These are phyloP conservation scores for Quillaja saponaria DNA, from an alignment of 306 rosid genomes.

Conservation along the genomic window DNA sequence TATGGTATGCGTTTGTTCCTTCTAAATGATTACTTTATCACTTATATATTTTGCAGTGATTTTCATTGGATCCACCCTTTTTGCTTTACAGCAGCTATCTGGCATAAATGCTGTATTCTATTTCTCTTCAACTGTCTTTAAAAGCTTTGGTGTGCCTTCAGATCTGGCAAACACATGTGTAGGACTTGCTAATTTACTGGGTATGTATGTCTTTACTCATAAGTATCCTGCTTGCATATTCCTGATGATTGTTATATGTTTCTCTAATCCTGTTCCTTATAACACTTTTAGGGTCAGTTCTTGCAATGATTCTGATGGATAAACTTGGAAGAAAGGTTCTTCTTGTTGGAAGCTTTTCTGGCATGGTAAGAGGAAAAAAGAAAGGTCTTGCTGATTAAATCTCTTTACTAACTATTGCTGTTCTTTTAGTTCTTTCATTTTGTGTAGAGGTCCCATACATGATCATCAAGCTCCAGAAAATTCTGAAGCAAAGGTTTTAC, in stretches of 20 bases:
- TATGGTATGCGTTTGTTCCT: slow-evolving; percentile 15
- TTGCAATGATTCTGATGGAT: slow-evolving; percentile 84
- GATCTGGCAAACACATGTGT: slow-evolving; percentile 62
- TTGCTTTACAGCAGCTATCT: slow-evolving; percentile 88
- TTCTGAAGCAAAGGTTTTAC: background rate
- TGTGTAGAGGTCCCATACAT: background rate
- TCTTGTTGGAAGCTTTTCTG: slow-evolving; percentile 77
- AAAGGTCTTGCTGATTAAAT: slow-evolving; percentile 24
- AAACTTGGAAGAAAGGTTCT: slow-evolving; percentile 82
- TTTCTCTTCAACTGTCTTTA: slow-evolving; percentile 80
- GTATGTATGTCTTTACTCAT: slow-evolving; percentile 40
- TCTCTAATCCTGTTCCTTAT: slow-evolving; percentile 25
- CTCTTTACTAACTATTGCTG: slow-evolving; percentile 1
- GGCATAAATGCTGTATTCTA: slow-evolving; percentile 90
- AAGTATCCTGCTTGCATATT: slow-evolving; percentile 5
- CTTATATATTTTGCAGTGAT: slow-evolving; percentile 72
- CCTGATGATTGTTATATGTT: slow-evolving; percentile 24
- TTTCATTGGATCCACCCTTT: slow-evolving; percentile 78
- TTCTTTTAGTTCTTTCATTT: slow-evolving; percentile 1
- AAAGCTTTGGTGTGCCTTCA: slow-evolving; percentile 73
- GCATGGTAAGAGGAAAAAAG: slow-evolving; percentile 64
- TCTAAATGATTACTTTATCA: slow-evolving; percentile 37
- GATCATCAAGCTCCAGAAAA: slow-evolving; percentile 2
- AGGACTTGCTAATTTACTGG: slow-evolving; percentile 70
- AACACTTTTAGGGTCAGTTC: slow-evolving; percentile 57